Percentiles rank a stretch among this genome's conserved stretches.
Conservation (phyloP, 192 early-diverging fungal genomes). For the Cladochytrium replicatum region DNA sequence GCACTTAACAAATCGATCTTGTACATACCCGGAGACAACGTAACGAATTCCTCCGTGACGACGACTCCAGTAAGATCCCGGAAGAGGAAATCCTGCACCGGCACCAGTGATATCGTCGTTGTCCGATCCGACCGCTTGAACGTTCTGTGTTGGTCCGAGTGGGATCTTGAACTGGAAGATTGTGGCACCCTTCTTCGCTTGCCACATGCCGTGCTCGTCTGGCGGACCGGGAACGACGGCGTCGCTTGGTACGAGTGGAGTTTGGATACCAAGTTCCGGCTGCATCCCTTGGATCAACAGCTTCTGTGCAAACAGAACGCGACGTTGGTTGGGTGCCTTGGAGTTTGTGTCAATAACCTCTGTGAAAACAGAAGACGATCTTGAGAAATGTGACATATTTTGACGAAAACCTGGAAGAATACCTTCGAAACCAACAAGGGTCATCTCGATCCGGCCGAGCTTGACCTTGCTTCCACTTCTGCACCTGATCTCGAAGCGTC, state of each 20-base stretch:
- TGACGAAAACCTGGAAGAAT: too few species aligned
- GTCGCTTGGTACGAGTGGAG: constrained; percentile 23
- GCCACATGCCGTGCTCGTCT: constrained; percentile 46
- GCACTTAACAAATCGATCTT: neutral
- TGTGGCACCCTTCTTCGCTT: constrained; percentile 24
- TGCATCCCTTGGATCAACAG: constrained; percentile 19
- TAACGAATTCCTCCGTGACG: constrained; percentile 35
- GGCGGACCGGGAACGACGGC: constrained; percentile 30
- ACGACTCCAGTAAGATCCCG: constrained; percentile 28
- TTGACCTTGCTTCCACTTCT: constrained; percentile 13
- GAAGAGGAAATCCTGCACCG: constrained; percentile 12
- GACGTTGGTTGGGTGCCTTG: neutral
- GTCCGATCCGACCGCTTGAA: neutral
- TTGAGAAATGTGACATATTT: too few species aligned
- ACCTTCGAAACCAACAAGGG: constrained; percentile 30
- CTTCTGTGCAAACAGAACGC: constrained; percentile 19
- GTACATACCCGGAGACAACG: constrained; percentile 26
- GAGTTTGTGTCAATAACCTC: neutral
- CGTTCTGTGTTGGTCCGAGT: constrained; percentile 3
- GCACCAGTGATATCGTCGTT: constrained; percentile 9
- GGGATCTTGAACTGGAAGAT: constrained; percentile 22
- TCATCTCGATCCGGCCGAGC: constrained; percentile 20
- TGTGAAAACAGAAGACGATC: too few species aligned
- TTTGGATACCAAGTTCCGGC: neutral
- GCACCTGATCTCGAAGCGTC: constrained; percentile 12